A percentile compares a stretch with the other conserved stretches of the same genome.
These are phyloP conservation scores for Solanum virginianum DNA, from an alignment of 257 asterid genomes.

Conservation along the genomic window DNA sequence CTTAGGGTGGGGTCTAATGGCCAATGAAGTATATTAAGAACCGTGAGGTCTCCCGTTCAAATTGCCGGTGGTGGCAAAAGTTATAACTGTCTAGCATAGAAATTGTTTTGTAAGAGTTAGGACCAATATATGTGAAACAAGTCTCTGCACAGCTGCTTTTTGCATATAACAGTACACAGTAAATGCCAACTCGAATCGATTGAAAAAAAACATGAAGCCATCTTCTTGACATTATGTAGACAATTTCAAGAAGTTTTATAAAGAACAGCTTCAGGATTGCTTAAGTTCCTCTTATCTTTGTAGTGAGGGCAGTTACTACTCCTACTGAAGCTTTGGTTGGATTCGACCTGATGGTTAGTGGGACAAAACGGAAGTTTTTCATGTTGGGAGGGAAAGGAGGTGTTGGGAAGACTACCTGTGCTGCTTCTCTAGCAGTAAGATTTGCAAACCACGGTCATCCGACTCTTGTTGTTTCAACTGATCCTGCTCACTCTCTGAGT, in stretches of 20 bases:
- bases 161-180: neutral
- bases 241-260: neutral
- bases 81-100: neutral
- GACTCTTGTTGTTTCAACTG: constrained; percentile 56
- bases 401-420: constrained; percentile 79
- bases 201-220: neutral
- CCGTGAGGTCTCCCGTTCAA: neutral
- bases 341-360: constrained; percentile 41
- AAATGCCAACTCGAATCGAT: neutral
- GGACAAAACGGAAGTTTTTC: constrained; percentile 49
- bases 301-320: constrained; percentile 38
- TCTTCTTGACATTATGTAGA: neutral
- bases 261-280: neutral
- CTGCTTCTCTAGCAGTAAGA: constrained; percentile 74
- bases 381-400: constrained; percentile 87
- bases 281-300: constrained; percentile 7
- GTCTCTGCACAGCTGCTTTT: neutral
- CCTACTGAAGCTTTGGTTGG: constrained; percentile 22
- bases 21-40: neutral
- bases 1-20: neutral
- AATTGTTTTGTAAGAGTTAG: neutral
- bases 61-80: neutral
- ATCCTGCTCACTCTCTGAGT: constrained; percentile 73
- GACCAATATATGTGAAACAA: neutral
- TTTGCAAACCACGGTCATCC: constrained; percentile 60